phyloP scores from a whole-genome alignment of 2,329 filamentous ascomycete genomes.

The Hymenotorrendiella dingleyae region DNA sequence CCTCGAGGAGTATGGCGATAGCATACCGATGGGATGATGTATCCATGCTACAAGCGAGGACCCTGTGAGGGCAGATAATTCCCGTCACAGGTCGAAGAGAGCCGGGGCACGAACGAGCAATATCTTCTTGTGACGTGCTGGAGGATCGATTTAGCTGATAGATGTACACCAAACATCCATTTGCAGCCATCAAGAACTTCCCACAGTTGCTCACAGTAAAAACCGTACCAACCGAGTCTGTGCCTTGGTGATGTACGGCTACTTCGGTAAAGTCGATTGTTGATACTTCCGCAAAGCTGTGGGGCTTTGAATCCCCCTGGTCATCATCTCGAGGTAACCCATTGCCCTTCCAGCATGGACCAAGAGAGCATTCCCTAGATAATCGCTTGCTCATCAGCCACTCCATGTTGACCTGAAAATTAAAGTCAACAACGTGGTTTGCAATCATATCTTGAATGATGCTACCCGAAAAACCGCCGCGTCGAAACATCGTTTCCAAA shows the following conservation, averaged over 20 bases:
- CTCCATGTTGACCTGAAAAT: conserved; percentile 18
- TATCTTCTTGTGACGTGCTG: conserved; percentile 5
- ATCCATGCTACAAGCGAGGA: conserved; percentile 58
- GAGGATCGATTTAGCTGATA: conserved; percentile 37
- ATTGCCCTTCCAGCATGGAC: conserved; percentile 26
- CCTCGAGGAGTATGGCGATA: conserved; percentile 53
- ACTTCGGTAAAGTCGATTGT: conserved; percentile 35
- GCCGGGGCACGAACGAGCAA: too few relatives aligned
- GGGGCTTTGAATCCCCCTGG: conserved; percentile 7
- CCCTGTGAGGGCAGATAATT: conserved; percentile 49
- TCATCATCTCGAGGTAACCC: conserved; percentile 16
- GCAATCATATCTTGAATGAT: conserved; percentile 29
- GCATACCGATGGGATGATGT: conserved; percentile 48
- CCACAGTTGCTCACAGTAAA: conserved; percentile 49
- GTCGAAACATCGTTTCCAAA: conserved; percentile 46
- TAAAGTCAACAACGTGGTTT: conserved; percentile 14
- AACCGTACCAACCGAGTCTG: conserved; percentile 19
- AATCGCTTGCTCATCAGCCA: conserved; percentile 38
- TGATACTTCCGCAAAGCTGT: conserved; percentile 31
- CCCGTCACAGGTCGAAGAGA: conserved; percentile 41
- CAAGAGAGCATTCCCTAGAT: conserved; percentile 36
- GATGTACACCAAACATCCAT: conserved; percentile 48
- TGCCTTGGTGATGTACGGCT: conserved; percentile 22
- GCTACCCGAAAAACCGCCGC: conserved; percentile 48
- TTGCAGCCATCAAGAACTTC: conserved; percentile 49